Evolutionary conservation across 306 rosid genomes (phyloP).

Genomic region (Crataegus laevigata): DNA sequence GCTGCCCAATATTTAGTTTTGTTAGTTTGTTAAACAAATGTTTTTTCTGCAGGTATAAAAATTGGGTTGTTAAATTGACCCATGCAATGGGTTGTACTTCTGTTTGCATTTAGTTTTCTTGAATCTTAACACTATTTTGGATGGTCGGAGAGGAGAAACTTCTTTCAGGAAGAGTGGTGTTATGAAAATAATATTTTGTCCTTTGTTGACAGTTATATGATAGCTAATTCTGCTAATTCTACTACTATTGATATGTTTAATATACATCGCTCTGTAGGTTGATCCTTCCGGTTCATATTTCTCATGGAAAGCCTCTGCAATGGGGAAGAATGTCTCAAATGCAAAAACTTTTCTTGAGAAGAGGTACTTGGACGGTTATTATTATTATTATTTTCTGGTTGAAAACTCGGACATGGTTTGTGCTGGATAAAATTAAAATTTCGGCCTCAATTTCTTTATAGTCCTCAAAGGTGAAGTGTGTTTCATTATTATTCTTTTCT

Average conservation of each 20-base stretch:
- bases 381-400: too few species aligned
- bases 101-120: not conserved
- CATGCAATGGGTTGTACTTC: not conserved
- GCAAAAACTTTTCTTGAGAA: constrained; percentile 98
- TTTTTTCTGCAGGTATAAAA: not conserved
- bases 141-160: not conserved
- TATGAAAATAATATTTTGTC: not conserved
- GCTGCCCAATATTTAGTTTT: not conserved
- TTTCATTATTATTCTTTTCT: not conserved
- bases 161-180: not conserved
- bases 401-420: not conserved
- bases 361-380: constrained; percentile 58
- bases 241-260: not conserved
- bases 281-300: constrained; percentile 97
- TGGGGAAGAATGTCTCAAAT: constrained; percentile 97
- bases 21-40: not conserved
- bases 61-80: not conserved
- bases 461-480: not conserved
- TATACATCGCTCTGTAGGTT: constrained; percentile 45
- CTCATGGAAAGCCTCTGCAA: constrained; percentile 97
- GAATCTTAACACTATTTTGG: not conserved
- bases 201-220: not conserved
- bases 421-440: not conserved
- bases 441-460: not conserved
- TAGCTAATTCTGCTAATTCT: not conserved